These are phyloP conservation scores for Phialophora expanda DNA, from an alignment of 2,329 filamentous ascomycete species.

Conservation along the genomic window DNA sequence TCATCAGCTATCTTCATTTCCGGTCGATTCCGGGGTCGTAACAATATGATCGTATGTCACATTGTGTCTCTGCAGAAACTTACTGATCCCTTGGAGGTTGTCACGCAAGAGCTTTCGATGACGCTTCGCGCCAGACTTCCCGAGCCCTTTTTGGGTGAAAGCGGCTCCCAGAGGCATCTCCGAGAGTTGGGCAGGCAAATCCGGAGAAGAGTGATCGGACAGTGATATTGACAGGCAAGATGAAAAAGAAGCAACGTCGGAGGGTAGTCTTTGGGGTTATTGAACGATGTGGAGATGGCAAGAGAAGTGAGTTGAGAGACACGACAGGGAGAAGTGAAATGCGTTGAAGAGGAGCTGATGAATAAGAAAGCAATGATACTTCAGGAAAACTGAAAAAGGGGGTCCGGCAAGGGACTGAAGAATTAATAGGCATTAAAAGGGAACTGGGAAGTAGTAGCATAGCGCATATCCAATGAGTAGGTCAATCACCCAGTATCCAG, in stretches of 20 bases:
- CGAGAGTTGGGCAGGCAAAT: neutral
- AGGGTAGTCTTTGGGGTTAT: neutral
- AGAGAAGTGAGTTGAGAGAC: neutral
- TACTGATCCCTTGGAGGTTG: slow-evolving; percentile 41
- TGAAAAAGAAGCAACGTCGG: neutral
- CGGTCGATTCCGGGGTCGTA: neutral
- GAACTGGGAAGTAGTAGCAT: slow-evolving; percentile 24
- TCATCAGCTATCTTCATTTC: neutral
- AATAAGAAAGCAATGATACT: slow-evolving; percentile 10
- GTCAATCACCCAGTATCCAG: slow-evolving; percentile 40
- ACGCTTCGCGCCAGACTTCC: slow-evolving; percentile 1
- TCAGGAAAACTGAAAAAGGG: neutral
- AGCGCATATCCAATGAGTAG: slow-evolving; percentile 43
- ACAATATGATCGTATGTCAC: slow-evolving; percentile 1
- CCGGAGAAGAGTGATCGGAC: neutral
- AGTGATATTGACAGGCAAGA: neutral
- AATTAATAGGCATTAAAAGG: slow-evolving; percentile 38
- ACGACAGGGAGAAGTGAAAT: neutral
- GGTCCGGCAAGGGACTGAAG: slow-evolving; percentile 12
- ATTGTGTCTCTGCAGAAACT: slow-evolving; percentile 7
- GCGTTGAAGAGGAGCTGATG: neutral
- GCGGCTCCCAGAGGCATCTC: neutral
- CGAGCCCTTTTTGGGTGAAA: neutral
- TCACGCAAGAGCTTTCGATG: slow-evolving; percentile 11
- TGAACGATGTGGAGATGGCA: neutral